Percentiles rank a stretch among this genome's conserved stretches.
These are phyloP conservation scores for Geotrichum phurueaensis DNA, from an alignment of 1,139 yeast genomes.

Conservation along the genomic window DNA sequence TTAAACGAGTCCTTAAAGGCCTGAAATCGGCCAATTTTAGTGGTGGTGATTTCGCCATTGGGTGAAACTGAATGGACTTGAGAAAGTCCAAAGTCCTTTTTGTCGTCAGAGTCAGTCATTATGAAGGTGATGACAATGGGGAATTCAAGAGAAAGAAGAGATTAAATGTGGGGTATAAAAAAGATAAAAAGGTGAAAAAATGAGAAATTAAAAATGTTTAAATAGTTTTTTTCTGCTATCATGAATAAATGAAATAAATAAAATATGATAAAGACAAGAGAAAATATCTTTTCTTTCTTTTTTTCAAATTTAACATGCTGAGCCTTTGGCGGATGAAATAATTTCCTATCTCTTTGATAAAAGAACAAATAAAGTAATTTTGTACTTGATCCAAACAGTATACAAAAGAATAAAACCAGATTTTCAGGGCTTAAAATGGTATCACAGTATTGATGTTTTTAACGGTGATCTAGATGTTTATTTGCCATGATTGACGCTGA, in stretches of 20 bases:
- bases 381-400: too few species aligned
- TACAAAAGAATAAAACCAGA: too few species aligned
- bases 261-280: too few species aligned
- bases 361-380: too few species aligned
- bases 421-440: too few species aligned
- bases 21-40: slow-evolving; percentile 31
- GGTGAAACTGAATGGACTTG: slow-evolving; percentile 1
- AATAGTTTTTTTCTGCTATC: too few species aligned
- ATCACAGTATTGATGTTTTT: neutral
- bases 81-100: neutral
- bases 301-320: too few species aligned
- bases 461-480: neutral
- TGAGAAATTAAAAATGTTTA: too few species aligned
- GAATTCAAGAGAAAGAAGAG: neutral
- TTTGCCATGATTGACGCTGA: neutral
- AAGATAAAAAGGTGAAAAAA: neutral
- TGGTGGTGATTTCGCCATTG: slow-evolving; percentile 2
- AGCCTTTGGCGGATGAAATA: too few species aligned
- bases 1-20: slow-evolving; percentile 52
- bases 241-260: too few species aligned
- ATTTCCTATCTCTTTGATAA: too few species aligned
- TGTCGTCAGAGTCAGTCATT: neutral
- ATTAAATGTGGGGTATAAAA: neutral
- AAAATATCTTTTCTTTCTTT: too few species aligned
- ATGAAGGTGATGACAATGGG: neutral